These are phyloP conservation scores for Balansia obtecta DNA, from an alignment of 2,329 filamentous ascomycete genomes.

Conservation along the genomic window DNA sequence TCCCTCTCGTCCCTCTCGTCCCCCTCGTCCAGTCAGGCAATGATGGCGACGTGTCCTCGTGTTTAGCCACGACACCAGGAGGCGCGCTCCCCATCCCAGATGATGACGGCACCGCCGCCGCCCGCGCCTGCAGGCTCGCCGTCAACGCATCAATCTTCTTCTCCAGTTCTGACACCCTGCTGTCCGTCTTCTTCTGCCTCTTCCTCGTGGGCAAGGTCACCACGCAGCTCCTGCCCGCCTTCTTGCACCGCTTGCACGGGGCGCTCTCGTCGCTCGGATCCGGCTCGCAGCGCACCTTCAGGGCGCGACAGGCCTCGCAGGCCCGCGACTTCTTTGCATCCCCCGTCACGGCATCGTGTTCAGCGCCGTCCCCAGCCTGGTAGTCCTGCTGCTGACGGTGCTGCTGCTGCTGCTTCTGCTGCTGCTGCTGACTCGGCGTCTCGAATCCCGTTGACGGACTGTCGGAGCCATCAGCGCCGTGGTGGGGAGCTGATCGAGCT, in stretches of 20 bases:
- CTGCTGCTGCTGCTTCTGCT: too few relatives aligned
- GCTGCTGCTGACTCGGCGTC: constrained; percentile 5
- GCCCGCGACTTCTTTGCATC: constrained; percentile 58
- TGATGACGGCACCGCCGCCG: constrained; percentile 9
- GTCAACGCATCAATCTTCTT: constrained; percentile 86
- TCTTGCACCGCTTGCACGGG: constrained; percentile 64
- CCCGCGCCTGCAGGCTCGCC: constrained; percentile 55
- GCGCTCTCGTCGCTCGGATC: constrained; percentile 49
- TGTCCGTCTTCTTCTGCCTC: constrained; percentile 85
- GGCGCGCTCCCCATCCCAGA: background rate
- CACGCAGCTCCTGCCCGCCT: constrained; percentile 65
- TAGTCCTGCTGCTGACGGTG: constrained; percentile 9
- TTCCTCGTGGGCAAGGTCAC: constrained; percentile 66
- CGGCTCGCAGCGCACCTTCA: constrained; percentile 79
- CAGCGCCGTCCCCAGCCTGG: background rate
- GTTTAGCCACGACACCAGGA: background rate
- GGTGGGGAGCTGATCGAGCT: constrained; percentile 1
- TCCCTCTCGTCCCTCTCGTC: too few relatives aligned
- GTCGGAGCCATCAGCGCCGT: constrained; percentile 12
- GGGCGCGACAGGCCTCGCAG: constrained; percentile 61
- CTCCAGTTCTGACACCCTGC: constrained; percentile 77
- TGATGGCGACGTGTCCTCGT: background rate
- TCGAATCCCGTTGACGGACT: constrained; percentile 1
- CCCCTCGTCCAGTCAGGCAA: too few relatives aligned
- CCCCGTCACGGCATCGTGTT: constrained; percentile 12